Base-by-base conservation (phyloP, 176 grass and related monocot species). In the Cocos nucifera region DNA sequence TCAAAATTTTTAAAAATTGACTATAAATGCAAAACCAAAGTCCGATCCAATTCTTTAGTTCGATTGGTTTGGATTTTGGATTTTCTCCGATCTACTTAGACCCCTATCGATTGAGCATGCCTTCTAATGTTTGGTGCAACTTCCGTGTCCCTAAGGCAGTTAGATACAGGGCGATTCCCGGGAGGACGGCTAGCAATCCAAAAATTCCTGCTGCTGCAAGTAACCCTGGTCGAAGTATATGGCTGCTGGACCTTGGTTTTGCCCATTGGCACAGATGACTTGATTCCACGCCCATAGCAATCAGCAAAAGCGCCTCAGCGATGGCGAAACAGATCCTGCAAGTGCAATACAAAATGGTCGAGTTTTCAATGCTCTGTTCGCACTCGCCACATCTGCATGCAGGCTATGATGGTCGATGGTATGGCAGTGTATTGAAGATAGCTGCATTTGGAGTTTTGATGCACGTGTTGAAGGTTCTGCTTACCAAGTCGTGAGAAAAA, bases 281-380 rank as follows among this genome's bases (percentile, higher is more conserved):
- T 0, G 88, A 92, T 76, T 93, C 94, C 19, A 93, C 79, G 50
- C 76, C 82, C 63, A 98, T 86, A 20, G 88, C 81, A 17, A 93
- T 86, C 70, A 93, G 80, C 26, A 98, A 75, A 61, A 98, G 79
- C 35, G 86, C 76, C 82, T 93, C 84, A 15, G 88, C 94, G 12
- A 89, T 68, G 69, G 79, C 88, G 69, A 98, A 93, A 77, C 88
- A 89, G 9, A 93, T 65, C 93, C 92, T 97, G 52, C 53, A 65
- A 50, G 7, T 10, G n/a, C n/a, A n/a, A n/a, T n/a, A n/a, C n/a
- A n/a, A n/a, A n/a, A n/a, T n/a, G 15, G 10, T 44, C 35, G 10
- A 44, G 8, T 2, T 3, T 12, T 44, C 35, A 44, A 44, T 44
- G 28, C 28, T 5, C 26, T 28, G 26, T 28, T 5, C 4, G 26